These are phyloP conservation scores for Balamuthia mandrillaris DNA, from an alignment of 208 protist species.

Conservation along the genomic window DNA sequence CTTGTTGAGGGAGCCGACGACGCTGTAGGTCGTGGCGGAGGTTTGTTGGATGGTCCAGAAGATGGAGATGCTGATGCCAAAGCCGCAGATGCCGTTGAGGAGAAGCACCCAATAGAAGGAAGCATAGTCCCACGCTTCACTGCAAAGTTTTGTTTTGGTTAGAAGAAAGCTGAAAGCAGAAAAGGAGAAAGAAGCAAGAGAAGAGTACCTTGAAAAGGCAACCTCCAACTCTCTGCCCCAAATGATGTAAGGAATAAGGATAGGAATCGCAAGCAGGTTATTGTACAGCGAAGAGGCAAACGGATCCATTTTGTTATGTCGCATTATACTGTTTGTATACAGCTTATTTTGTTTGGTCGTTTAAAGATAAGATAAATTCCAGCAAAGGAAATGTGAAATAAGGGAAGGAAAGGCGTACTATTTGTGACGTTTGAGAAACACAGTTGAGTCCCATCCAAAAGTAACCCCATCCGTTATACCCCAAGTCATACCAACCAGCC, in stretches of 20 bases:
- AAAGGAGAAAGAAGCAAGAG: too few relatives aligned
- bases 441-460: not conserved
- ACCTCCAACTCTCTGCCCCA: too few relatives aligned
- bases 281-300: not conserved
- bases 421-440: not conserved
- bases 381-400: not conserved
- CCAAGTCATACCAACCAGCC: constrained; percentile 13
- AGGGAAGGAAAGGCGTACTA: not conserved
- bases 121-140: too few relatives aligned
- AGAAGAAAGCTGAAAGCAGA: too few relatives aligned
- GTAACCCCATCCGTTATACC: not conserved
- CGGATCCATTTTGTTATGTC: not conserved
- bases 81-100: not conserved
- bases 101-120: not conserved
- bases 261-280: not conserved
- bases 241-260: constrained; percentile 4
- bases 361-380: not conserved
- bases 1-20: constrained; percentile 33
- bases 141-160: too few relatives aligned
- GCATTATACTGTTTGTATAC: constrained; percentile 12
- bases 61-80: not conserved
- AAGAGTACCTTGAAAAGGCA: too few relatives aligned
- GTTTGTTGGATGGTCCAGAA: not conserved
- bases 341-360: not conserved
- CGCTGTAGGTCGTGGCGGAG: not conserved